Conservation (phyloP, 148 eudicot genomes). For the Fagopyrum tataricum region DNA sequence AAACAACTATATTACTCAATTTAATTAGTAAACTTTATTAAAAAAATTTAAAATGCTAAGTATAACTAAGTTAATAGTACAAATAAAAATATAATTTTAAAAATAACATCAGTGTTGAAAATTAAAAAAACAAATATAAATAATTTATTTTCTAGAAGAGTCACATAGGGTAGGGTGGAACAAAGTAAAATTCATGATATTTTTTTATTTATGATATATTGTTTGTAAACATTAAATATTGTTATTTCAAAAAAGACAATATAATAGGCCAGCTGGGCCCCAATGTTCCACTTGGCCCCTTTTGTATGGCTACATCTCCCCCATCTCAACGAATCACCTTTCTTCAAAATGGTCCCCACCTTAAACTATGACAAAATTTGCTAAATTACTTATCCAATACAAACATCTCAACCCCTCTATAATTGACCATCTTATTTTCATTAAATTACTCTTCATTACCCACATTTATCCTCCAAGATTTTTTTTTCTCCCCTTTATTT, state of each 20-base stretch:
- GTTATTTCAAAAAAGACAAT: background rate
- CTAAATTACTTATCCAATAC: background rate
- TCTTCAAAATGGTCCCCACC: background rate
- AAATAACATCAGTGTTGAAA: too few relatives aligned
- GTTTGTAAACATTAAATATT: too few relatives aligned
- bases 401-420: background rate
- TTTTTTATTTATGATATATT: too few relatives aligned
- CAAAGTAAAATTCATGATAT: too few relatives aligned
- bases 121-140: too few relatives aligned
- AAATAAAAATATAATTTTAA: too few relatives aligned
- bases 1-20: too few relatives aligned
- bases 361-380: background rate
- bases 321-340: background rate
- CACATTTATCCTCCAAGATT: background rate
- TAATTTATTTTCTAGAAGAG: too few relatives aligned
- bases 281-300: background rate
- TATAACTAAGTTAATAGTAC: too few relatives aligned
- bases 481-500: background rate
- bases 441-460: constrained; percentile 1
- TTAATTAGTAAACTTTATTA: too few relatives aligned
- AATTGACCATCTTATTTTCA: background rate
- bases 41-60: too few relatives aligned
- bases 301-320: background rate
- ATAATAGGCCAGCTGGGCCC: background rate
- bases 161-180: too few relatives aligned